phyloP scores from a whole-genome alignment of 208 protist species.

The Trypanosoma avium region DNA sequence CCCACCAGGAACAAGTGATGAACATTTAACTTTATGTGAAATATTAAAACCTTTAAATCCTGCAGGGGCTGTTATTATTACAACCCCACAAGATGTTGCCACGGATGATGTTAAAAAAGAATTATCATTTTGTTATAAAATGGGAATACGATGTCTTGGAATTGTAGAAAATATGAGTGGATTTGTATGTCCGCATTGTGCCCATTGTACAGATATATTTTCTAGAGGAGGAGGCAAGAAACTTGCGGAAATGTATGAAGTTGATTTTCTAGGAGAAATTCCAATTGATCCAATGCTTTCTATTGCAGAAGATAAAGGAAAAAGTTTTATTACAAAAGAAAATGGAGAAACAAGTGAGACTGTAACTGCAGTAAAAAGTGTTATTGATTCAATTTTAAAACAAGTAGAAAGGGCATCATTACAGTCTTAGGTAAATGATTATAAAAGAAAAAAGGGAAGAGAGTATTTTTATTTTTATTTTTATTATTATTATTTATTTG shows the following conservation, averaged over 20 bases:
- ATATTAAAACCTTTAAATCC: slow-evolving; percentile 59
- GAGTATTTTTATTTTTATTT: neutral
- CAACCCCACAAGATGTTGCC: slow-evolving; percentile 89
- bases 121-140: slow-evolving; percentile 87
- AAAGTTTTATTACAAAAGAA: slow-evolving; percentile 43
- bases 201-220: slow-evolving; percentile 89
- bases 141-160: slow-evolving; percentile 84
- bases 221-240: slow-evolving; percentile 74
- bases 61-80: slow-evolving; percentile 86
- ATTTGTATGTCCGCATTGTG: slow-evolving; percentile 92
- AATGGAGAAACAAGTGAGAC: slow-evolving; percentile 24
- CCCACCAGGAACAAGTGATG: slow-evolving; percentile 91
- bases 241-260: slow-evolving; percentile 76
- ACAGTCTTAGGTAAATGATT: neutral
- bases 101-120: slow-evolving; percentile 93
- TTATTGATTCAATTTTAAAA: slow-evolving; percentile 56
- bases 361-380: slow-evolving; percentile 42
- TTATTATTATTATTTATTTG: no score
- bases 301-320: slow-evolving; percentile 69
- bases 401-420: slow-evolving; percentile 52
- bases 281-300: slow-evolving; percentile 80
- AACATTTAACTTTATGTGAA: slow-evolving; percentile 91
- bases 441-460: neutral
- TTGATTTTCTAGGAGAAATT: slow-evolving; percentile 79
- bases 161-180: slow-evolving; percentile 95